These are phyloP conservation scores for button mushroom (Agaricus bisporus) DNA, from an alignment of 768 basidiomycete species.

Conservation along the genomic window DNA sequence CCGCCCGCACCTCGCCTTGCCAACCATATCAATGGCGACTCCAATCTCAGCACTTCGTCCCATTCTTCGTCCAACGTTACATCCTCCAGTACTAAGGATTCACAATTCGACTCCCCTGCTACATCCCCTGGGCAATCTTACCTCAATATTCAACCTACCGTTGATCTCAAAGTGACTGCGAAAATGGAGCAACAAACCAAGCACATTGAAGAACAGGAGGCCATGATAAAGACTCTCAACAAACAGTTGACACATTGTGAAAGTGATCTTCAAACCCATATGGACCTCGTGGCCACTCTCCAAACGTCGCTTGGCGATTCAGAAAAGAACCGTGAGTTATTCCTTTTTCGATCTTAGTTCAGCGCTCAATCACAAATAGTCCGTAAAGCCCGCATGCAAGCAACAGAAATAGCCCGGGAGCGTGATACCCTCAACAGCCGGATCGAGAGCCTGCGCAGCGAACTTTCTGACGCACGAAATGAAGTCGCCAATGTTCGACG, in stretches of 20 bases:
- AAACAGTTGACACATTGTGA: slow-evolving; percentile 94
- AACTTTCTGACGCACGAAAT: slow-evolving; percentile 71
- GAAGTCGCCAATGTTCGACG: slow-evolving; percentile 73
- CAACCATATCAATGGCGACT: slow-evolving; percentile 38
- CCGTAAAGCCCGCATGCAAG: slow-evolving; percentile 91
- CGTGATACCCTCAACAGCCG: slow-evolving; percentile 68
- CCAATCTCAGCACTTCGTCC: slow-evolving; percentile 53
- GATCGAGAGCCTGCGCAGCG: slow-evolving; percentile 59
- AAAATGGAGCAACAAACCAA: slow-evolving; percentile 72
- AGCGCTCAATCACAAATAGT: slow-evolving; percentile 36
- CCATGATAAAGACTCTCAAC: slow-evolving; percentile 90
- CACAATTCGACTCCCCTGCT: slow-evolving; percentile 60
- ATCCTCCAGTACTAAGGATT: slow-evolving; percentile 54
- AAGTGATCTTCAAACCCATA: slow-evolving; percentile 83
- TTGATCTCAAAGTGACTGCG: slow-evolving; percentile 50
- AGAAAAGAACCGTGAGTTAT: slow-evolving; percentile 81
- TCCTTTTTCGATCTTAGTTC: slow-evolving; percentile 2
- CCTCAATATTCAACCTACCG: slow-evolving; percentile 30
- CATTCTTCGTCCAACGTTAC: slow-evolving; percentile 41
- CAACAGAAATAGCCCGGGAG: slow-evolving; percentile 83
- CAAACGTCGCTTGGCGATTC: slow-evolving; percentile 86
- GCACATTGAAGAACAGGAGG: slow-evolving; percentile 77
- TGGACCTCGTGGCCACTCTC: slow-evolving; percentile 80
- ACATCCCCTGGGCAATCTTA: slow-evolving; percentile 51
- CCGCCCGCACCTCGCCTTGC: slow-evolving; percentile 62